phyloP scores from a whole-genome alignment of 2,329 filamentous ascomycete genomes.

The Nothopassalora personata region DNA sequence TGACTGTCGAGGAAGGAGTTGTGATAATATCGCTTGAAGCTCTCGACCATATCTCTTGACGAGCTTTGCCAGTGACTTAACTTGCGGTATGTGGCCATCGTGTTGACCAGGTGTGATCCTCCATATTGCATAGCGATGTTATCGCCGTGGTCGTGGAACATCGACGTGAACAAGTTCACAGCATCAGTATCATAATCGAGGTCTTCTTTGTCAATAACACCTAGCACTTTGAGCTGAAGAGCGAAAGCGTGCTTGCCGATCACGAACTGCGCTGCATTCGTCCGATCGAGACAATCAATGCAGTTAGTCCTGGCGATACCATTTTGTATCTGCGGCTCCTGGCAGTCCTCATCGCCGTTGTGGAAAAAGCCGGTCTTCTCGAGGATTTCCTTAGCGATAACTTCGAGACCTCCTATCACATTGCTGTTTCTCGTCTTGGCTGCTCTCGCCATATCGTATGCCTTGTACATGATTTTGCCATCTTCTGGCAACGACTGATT shows the following conservation, averaged over 20 bases:
- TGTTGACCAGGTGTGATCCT: slow-evolving; percentile 95
- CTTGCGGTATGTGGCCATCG: slow-evolving; percentile 98
- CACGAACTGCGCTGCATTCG: slow-evolving; percentile 95
- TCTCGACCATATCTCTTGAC: slow-evolving; percentile 97
- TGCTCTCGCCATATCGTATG: slow-evolving; percentile 96
- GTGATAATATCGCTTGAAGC: slow-evolving; percentile 98
- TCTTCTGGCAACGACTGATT: slow-evolving; percentile 84
- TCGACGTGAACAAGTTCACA: slow-evolving; percentile 92
- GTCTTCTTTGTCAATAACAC: slow-evolving; percentile 70
- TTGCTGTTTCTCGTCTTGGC: slow-evolving; percentile 87
- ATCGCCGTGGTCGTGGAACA: slow-evolving; percentile 95
- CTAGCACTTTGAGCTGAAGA: slow-evolving; percentile 84
- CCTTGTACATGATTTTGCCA: slow-evolving; percentile 86
- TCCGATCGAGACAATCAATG: slow-evolving; percentile 94
- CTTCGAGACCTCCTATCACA: slow-evolving; percentile 86
- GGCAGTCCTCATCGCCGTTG: slow-evolving; percentile 70
- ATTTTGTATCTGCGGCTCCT: slow-evolving; percentile 70
- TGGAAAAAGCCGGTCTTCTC: slow-evolving; percentile 88
- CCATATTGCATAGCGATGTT: slow-evolving; percentile 97
- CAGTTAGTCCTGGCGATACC: slow-evolving; percentile 94
- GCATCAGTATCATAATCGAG: slow-evolving; percentile 94
- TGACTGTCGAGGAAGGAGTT: slow-evolving; percentile 98
- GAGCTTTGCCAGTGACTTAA: slow-evolving; percentile 99
- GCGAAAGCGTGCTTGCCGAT: slow-evolving; percentile 92
- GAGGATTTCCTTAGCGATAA: slow-evolving; percentile 82